Evolutionary conservation across 805 yeast species (phyloP).

Genomic region (Yarrowia osloensis): DNA sequence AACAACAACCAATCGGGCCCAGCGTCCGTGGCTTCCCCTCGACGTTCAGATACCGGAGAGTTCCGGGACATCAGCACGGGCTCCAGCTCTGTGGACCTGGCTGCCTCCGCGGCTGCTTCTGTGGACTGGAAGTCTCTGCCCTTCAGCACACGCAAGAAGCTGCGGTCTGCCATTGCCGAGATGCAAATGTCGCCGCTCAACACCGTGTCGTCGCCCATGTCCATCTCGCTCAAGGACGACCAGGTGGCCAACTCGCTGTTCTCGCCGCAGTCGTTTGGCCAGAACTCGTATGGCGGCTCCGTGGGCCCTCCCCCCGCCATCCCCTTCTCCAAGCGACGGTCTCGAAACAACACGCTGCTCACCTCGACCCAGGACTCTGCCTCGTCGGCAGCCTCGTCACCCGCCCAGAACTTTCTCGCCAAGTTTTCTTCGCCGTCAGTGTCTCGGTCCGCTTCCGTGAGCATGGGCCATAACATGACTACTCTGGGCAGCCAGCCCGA

Average conservation of each 20-base stretch:
- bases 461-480: slow-evolving; percentile 10
- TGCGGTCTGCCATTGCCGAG: slow-evolving; percentile 18
- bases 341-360: slow-evolving; percentile 24
- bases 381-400: slow-evolving; percentile 13
- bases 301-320: slow-evolving; percentile 10
- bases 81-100: slow-evolving; percentile 16
- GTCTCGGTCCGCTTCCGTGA: slow-evolving; percentile 18
- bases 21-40: neutral
- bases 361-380: neutral
- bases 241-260: slow-evolving; percentile 8
- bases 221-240: slow-evolving; percentile 17
- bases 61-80: slow-evolving; percentile 3
- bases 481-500: slow-evolving; percentile 13
- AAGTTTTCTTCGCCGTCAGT: slow-evolving; percentile 29
- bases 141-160: slow-evolving; percentile 18
- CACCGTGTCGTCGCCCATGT: slow-evolving; percentile 23
- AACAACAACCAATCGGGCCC: neutral
- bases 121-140: slow-evolving; percentile 26
- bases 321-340: slow-evolving; percentile 27
- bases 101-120: slow-evolving; percentile 4
- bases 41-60: slow-evolving; percentile 18
- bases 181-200: slow-evolving; percentile 26
- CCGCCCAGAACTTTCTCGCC: slow-evolving; percentile 25
- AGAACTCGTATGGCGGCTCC: slow-evolving; percentile 24
- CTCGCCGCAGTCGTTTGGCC: slow-evolving; percentile 24